Conservation (phyloP, 495 filamentous ascomycete genomes). For the Podospora fimiseda region DNA sequence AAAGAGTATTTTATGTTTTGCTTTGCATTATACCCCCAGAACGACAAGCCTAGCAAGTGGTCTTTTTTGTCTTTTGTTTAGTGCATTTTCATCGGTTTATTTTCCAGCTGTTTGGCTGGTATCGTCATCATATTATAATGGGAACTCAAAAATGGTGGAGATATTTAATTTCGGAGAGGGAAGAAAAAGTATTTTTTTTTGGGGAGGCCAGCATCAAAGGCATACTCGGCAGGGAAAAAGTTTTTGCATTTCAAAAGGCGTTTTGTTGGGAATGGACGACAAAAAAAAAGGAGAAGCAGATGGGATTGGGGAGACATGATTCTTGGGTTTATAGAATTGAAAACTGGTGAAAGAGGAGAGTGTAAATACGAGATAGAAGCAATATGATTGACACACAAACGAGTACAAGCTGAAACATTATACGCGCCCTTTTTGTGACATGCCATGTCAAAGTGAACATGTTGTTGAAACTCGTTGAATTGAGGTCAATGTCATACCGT, state of each 20-base stretch:
- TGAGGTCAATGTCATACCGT: no score
- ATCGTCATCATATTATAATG: neutral
- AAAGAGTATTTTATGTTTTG: neutral
- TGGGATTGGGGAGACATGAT: no score
- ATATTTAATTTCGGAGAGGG: neutral
- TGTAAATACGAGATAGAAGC: no score
- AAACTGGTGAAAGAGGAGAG: no score
- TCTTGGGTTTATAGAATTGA: no score
- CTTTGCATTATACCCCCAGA: conserved; percentile 5
- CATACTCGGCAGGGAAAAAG: neutral
- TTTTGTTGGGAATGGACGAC: neutral
- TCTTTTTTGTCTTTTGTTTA: neutral
- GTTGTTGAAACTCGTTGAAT: no score
- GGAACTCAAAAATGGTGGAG: neutral
- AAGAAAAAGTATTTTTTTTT: neutral
- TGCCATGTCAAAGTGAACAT: no score
- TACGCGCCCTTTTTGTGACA: no score
- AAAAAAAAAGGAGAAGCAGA: no score
- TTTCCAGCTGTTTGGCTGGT: neutral
- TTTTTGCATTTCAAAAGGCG: neutral
- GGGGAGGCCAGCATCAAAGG: neutral
- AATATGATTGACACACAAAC: no score
- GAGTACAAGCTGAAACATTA: no score
- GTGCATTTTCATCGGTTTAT: neutral
- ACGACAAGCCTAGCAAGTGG: neutral